Evolutionary conservation across 768 basidiomycete species (phyloP), one percentile per base, ranked within the genome.

Genomic region (Gloeophyllum trabeum): DNA sequence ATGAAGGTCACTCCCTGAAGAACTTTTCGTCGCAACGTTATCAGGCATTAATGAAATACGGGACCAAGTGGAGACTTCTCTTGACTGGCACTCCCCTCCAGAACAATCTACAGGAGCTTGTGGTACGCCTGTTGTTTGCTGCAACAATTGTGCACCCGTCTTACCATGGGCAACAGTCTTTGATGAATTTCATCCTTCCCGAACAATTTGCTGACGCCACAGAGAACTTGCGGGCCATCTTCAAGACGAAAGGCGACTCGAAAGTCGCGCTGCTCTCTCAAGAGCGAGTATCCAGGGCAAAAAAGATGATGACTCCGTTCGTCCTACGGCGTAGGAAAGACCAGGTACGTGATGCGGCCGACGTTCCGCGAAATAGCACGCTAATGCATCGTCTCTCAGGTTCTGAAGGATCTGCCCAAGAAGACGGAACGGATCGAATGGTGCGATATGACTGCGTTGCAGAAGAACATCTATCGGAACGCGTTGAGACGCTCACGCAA

Each of bases 251-350:
- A 48, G 88, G 90, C n/a, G 88, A 93, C 53, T 81, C 86, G 10
- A 86, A 86, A 45, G 76, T 86, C 39, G 84, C 87, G 21, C 61
- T 97, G 19, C 79, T 98, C 20, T 88, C 94, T 3, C 83, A 89
- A 54, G 85, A 93, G 57, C 85, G 96, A 39, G 87, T 97, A 19
- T 90, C 88, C 16, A 68, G 93, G 47, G 96, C 96, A 4, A 94
- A 97, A 65, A 91, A 90, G 59, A 97, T 99, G 92, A 91, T 99
- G 86, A 96, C 91, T 5, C 96, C 96, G 0, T 99, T 99, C 58
- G 93, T 98, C 19, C 70, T 99, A 16, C 83, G 96, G n/a, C 76
- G 96, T 45, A 76, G 93, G 52, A 99, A 99, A 62, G 91, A 93
- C 53, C 92, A 96, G 65, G 87, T 78, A 52, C 39, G 66, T 39